Evolutionary conservation across 169 alveolate genomes (phyloP).

Genomic region (Plasmodium sp.): DNA sequence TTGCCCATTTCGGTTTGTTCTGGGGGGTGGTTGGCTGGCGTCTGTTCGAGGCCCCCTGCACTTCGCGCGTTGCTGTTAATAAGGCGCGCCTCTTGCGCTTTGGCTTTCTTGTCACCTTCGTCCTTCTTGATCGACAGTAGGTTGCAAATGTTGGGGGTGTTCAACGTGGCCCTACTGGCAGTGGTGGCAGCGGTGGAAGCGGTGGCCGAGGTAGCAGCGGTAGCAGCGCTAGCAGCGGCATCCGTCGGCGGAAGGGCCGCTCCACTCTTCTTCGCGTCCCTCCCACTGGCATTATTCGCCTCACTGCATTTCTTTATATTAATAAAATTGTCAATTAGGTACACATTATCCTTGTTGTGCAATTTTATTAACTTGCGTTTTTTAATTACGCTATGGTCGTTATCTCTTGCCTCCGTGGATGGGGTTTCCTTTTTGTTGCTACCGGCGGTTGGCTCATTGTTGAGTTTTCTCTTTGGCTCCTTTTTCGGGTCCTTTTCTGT

Average conservation of each 20-base stretch:
- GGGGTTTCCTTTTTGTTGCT: not conserved
- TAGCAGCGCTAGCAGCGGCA: not conserved
- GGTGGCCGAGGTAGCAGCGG: too few relatives aligned
- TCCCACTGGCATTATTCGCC: not conserved
- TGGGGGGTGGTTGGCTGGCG: not conserved
- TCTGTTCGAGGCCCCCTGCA: not conserved
- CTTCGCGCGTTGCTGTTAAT: not conserved
- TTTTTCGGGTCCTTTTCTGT: not conserved
- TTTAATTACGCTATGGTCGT: constrained; percentile 21
- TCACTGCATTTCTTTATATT: constrained; percentile 13
- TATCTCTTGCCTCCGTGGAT: constrained; percentile 7
- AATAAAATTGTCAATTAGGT: constrained; percentile 36
- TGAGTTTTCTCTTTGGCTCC: not conserved
- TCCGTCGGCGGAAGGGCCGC: not conserved
- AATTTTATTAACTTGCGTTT: constrained; percentile 29
- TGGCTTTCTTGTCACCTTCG: not conserved
- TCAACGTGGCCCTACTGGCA: not conserved
- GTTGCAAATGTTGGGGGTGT: constrained; percentile 21
- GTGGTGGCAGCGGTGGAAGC: not conserved
- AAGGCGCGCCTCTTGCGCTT: not conserved
- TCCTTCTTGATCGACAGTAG: constrained; percentile 6
- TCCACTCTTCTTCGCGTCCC: not conserved
- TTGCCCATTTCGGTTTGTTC: not conserved
- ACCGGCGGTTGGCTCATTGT: not conserved
- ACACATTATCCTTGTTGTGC: constrained; percentile 42